These are phyloP conservation scores for Saksenaea oblongispora DNA, from an alignment of 371 early-diverging fungal genomes.

Conservation along the genomic window DNA sequence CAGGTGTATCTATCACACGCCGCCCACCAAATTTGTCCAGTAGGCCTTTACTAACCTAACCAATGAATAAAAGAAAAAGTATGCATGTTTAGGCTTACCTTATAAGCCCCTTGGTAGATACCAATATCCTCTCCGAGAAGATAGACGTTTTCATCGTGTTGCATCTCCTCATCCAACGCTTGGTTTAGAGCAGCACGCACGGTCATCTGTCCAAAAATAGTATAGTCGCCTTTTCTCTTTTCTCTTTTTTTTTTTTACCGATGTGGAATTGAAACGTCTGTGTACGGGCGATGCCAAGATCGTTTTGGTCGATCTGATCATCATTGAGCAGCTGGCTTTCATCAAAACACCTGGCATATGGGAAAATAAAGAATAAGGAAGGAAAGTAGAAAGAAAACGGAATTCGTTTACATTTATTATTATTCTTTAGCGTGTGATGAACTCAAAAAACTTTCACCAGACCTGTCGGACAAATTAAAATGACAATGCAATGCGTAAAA, in stretches of 20 bases:
- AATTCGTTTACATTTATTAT: no score
- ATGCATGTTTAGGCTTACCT: no score
- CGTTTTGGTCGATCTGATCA: no score
- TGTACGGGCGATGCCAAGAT: no score
- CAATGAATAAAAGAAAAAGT: no score
- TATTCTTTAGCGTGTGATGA: no score
- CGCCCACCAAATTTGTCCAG: constrained; percentile 96
- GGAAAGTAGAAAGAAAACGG: no score
- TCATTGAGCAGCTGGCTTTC: no score
- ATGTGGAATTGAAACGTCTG: no score
- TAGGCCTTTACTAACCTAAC: constrained; percentile 95
- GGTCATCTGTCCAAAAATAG: constrained; percentile 70
- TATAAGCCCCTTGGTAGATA: constrained; percentile 99
- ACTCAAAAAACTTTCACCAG: no score
- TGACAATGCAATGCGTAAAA: neutral
- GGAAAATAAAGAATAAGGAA: no score
- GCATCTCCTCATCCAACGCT: constrained; percentile 98
- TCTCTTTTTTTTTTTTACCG: neutral
- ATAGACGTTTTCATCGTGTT: constrained; percentile 88
- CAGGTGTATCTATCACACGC: constrained; percentile 99
- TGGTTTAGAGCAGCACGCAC: constrained; percentile 98
- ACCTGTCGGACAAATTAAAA: neutral
- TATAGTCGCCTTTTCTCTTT: neutral
- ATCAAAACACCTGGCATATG: no score
- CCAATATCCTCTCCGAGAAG: constrained; percentile 98